These are phyloP conservation scores for Malus sieversii DNA, from an alignment of 306 rosid genomes.

Conservation along the genomic window DNA sequence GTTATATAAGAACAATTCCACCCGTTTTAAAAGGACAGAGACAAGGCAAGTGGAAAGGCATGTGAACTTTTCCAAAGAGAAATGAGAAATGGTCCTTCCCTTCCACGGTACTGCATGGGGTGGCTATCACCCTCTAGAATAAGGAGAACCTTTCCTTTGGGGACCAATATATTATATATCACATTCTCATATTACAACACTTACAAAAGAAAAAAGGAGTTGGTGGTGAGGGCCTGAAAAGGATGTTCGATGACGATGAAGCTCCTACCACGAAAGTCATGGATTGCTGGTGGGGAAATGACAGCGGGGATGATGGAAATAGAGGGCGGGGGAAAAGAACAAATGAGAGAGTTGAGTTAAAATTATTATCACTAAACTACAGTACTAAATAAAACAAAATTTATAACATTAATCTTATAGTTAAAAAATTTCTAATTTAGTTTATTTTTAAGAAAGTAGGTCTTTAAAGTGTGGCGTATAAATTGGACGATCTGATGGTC, in stretches of 20 bases:
- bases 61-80: neutral
- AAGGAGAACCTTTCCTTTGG: neutral
- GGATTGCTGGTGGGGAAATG: neutral
- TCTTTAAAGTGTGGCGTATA: too few relatives aligned
- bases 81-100: neutral
- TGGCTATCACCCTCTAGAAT: neutral
- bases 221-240: neutral
- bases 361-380: too few relatives aligned
- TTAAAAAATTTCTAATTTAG: too few relatives aligned
- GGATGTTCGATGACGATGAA: neutral
- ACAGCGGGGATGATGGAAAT: neutral
- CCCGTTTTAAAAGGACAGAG: too few relatives aligned
- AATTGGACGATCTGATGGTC: neutral
- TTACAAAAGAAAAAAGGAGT: neutral
- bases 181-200: neutral
- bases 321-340: neutral
- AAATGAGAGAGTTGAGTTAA: neutral
- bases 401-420: too few relatives aligned
- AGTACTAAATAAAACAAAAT: too few relatives aligned
- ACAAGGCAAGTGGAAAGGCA: neutral
- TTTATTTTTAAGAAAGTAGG: too few relatives aligned
- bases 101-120: neutral
- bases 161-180: neutral
- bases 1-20: too few relatives aligned
- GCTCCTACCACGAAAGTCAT: constrained; percentile 11